Evolutionary conservation across 441 rosid species (phyloP), one percentile per base, ranked within the genome.

Genomic region (Lepidium campestre): DNA sequence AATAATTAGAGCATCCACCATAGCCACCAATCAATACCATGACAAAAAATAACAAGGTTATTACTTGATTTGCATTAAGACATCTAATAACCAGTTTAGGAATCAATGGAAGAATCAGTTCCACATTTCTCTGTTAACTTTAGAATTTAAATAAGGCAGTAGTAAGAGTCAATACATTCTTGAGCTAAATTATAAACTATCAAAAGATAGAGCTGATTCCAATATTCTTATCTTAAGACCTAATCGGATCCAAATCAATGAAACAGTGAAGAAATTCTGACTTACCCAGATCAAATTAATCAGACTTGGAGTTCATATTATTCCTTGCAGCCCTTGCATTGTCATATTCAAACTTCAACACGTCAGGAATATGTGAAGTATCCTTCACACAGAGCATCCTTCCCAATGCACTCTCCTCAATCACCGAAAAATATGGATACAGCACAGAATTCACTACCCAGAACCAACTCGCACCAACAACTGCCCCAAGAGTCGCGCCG

Each of bases 331-430:
- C 90, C 20, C 95, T 85, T 2, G 96, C 97, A 73, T 90, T 91
- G 44, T 93, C 95, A 54, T 91, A 93, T 75, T 93, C 99, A 69
- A 93, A 91, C 80, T 86, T 81, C 81, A 91, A 82, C 54, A 87
- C 91, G 65, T 93, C 79, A 29, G 77, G 75, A 53, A 93, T 86
- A 77, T 93, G 97, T 7, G 99, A 93, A 65, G 97, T 93, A 75
- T 93, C 99, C 81, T 93, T 93, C 22, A 89, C 75, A 80, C 76
- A 87, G 7, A 93, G 76, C 80, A 50, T 62, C 77, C 87, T 86
- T 79, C 99, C 97, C 20, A 87, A 47, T 2, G 48, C 67, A 65
- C 96, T 87, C 70, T 89, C 92, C 48, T 93, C 99, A 36, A 93
- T 87, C 65, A 70, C 72, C 22, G 88, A 88, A 56, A 93, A 91